Percentiles rank a stretch among this genome's conserved stretches.
These are phyloP conservation scores for Trichocladium antarcticum DNA, from an alignment of 495 filamentous ascomycete genomes.

Conservation along the genomic window DNA sequence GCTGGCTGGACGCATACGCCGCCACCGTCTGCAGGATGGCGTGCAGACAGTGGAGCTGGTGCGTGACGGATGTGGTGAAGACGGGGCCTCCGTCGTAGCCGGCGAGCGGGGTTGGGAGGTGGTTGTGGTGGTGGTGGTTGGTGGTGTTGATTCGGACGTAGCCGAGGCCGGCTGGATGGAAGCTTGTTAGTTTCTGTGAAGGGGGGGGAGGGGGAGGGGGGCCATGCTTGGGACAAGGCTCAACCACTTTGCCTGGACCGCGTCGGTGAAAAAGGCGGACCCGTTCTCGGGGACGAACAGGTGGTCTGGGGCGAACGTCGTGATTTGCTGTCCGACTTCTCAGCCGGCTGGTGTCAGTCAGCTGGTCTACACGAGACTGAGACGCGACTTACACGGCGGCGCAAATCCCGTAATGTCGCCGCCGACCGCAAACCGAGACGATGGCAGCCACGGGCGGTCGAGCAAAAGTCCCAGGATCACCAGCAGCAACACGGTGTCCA, in stretches of 20 bases:
- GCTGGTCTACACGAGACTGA: not conserved
- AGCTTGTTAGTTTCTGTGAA: not conserved
- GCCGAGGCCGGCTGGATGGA: constrained; percentile 23
- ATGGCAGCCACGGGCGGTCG: constrained; percentile 15
- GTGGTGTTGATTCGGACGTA: constrained; percentile 33
- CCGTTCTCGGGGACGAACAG: constrained; percentile 34
- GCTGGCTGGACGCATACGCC: constrained; percentile 24
- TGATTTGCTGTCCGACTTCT: constrained; percentile 35
- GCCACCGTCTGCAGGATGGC: constrained; percentile 32
- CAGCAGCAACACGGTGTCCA: constrained; percentile 28
- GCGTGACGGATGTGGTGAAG: constrained; percentile 40
- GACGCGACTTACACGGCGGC: constrained; percentile 19
- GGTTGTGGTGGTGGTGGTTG: constrained; percentile 25
- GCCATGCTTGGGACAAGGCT: constrained; percentile 31
- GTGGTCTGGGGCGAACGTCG: constrained; percentile 32
- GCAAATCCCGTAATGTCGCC: constrained; percentile 33
- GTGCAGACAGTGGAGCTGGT: constrained; percentile 40
- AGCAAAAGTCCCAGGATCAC: constrained; percentile 26
- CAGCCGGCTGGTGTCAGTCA: constrained; percentile 5
- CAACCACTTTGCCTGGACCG: constrained; percentile 31
- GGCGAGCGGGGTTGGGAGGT: constrained; percentile 30
- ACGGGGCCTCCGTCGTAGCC: constrained; percentile 27
- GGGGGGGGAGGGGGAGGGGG: not conserved
- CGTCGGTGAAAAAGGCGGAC: constrained; percentile 33
- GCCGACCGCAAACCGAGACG: constrained; percentile 20